phyloP scores from a whole-genome alignment of 2,329 filamentous ascomycete species.

The Plenodomus lindquistii region DNA sequence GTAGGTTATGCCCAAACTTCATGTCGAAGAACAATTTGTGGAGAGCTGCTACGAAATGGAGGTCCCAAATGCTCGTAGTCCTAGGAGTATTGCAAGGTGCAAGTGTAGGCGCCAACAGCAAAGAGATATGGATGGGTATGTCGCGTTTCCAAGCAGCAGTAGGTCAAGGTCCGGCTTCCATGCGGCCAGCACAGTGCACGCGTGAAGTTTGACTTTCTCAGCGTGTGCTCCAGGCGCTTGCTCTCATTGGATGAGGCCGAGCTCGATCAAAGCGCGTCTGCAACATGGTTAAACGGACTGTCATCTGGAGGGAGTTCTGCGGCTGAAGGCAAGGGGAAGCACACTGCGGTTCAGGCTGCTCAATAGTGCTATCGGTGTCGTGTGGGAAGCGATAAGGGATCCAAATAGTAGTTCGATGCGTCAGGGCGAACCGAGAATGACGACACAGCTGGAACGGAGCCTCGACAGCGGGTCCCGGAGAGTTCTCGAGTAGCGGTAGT shows the following conservation, averaged over 20 bases:
- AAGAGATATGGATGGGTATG: slow-evolving; percentile 13
- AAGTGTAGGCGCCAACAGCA: slow-evolving; percentile 15
- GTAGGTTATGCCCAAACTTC: slow-evolving; percentile 62
- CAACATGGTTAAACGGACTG: slow-evolving; percentile 39
- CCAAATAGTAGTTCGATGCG: slow-evolving; percentile 11
- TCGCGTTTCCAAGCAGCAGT: no score
- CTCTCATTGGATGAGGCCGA: slow-evolving; percentile 37
- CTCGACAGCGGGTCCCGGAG: background rate
- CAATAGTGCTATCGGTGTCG: slow-evolving; percentile 21
- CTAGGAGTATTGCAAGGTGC: slow-evolving; percentile 7
- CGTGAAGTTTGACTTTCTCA: slow-evolving; percentile 22
- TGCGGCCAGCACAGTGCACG: slow-evolving; percentile 24
- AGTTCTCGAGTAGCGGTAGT: no score
- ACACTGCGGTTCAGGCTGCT: slow-evolving; percentile 32
- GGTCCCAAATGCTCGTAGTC: background rate
- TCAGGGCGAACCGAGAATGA: slow-evolving; percentile 14
- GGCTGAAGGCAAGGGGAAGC: slow-evolving; percentile 32
- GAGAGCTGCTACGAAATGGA: background rate
- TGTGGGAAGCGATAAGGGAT: slow-evolving; percentile 2
- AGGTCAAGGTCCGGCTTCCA: no score
- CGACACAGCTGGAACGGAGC: slow-evolving; percentile 7
- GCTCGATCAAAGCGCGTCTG: slow-evolving; percentile 32
- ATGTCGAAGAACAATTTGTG: slow-evolving; percentile 27
- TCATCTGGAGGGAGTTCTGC: slow-evolving; percentile 30
- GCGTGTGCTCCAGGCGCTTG: slow-evolving; percentile 27